phyloP scores from a whole-genome alignment of 176 grass and related monocot genomes.

The Aechmea fasciata region DNA sequence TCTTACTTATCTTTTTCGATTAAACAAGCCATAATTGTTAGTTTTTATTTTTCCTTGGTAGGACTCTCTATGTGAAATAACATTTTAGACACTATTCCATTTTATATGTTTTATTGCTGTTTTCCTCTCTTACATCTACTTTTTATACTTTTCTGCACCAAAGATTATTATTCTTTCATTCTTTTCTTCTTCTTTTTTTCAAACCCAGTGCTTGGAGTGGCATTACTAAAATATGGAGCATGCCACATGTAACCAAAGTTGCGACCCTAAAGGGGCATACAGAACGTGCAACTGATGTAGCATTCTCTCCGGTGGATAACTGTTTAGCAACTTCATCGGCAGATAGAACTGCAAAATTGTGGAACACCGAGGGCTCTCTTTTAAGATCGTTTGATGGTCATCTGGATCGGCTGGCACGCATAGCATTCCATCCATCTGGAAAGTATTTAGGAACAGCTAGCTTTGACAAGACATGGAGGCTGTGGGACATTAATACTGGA shows the following conservation, averaged over 20 bases:
- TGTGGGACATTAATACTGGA: slow-evolving; percentile 79
- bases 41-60: too few relatives aligned
- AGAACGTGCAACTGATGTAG: slow-evolving; percentile 94
- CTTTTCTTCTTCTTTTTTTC: slow-evolving; percentile 13
- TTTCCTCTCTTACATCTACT: too few relatives aligned
- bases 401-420: slow-evolving; percentile 75
- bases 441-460: slow-evolving; percentile 91
- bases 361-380: slow-evolving; percentile 65
- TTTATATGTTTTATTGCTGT: too few relatives aligned
- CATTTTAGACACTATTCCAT: too few relatives aligned
- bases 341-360: slow-evolving; percentile 83
- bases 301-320: slow-evolving; percentile 63
- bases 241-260: slow-evolving; percentile 78
- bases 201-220: slow-evolving; percentile 75
- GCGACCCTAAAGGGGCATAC: slow-evolving; percentile 69
- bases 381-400: slow-evolving; percentile 81
- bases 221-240: slow-evolving; percentile 81
- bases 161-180: slow-evolving; percentile 30
- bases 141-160: neutral
- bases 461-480: slow-evolving; percentile 96
- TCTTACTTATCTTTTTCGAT: slow-evolving; percentile 1
- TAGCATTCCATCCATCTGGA: slow-evolving; percentile 96
- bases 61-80: too few relatives aligned
- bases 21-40: too few relatives aligned
- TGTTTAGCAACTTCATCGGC: slow-evolving; percentile 77